A percentile compares a stretch with the other conserved stretches of the same genome.
Evolutionary conservation across 2,329 filamentous ascomycete genomes (phyloP).

Genomic region (Pyricularia pennisetigena): DNA sequence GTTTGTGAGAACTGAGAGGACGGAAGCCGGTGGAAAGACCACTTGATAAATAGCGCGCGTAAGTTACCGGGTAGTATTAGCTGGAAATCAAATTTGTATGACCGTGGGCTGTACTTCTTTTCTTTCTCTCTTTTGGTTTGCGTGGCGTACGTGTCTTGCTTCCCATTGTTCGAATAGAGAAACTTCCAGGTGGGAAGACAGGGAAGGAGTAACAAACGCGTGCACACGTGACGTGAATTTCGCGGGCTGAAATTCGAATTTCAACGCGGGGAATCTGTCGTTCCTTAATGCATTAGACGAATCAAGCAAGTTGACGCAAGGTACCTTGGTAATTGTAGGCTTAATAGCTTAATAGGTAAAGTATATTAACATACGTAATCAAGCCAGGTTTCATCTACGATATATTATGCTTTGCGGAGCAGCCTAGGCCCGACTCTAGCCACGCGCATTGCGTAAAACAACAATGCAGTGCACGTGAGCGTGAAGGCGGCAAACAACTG

Average conservation of each 20-base stretch:
- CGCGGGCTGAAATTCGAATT: not conserved
- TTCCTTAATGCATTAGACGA: not conserved
- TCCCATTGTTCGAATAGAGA: not conserved
- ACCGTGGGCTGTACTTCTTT: not conserved
- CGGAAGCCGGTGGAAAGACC: not conserved
- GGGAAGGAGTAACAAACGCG: not conserved
- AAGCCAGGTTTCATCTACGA: not conserved
- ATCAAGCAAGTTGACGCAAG: not conserved
- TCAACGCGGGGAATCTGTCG: not conserved
- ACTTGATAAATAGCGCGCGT: not conserved
- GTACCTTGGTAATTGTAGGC: no score
- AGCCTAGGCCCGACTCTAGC: constrained; percentile 2
- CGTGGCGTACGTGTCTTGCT: not conserved
- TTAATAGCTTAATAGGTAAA: not conserved
- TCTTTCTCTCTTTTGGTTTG: no score
- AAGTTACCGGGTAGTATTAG: not conserved
- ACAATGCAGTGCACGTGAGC: not conserved
- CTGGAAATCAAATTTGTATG: not conserved
- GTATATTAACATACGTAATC: not conserved
- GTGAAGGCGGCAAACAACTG: constrained; percentile 8
- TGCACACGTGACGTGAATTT: not conserved
- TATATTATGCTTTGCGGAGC: not conserved
- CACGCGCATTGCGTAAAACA: not conserved
- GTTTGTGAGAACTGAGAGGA: not conserved
- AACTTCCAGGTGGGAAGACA: not conserved